Percentiles rank a stretch among this genome's conserved stretches.
phyloP scores from a whole-genome alignment of 73 alveolate genomes.

The Loxodes magnus region DNA sequence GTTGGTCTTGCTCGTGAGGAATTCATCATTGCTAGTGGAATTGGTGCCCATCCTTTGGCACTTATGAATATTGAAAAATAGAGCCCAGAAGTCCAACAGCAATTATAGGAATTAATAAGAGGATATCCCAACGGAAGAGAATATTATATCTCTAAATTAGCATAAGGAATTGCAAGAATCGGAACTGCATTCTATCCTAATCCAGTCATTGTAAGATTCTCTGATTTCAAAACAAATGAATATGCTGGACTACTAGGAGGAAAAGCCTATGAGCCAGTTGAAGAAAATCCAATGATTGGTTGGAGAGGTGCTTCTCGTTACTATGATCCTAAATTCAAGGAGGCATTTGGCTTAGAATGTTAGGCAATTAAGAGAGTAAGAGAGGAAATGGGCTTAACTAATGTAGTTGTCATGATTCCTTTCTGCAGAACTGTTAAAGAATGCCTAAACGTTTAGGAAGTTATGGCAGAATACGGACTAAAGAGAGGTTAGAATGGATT shows the following conservation, averaged over 20 bases:
- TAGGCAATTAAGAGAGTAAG: background rate
- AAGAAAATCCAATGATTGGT: constrained; percentile 27
- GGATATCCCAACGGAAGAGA: background rate
- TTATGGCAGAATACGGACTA: no score
- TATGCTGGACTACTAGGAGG: background rate
- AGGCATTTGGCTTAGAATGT: background rate
- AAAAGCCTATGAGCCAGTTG: constrained; percentile 12
- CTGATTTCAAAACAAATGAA: constrained; percentile 1
- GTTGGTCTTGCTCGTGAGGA: background rate
- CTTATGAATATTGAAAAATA: background rate
- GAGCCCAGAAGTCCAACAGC: background rate
- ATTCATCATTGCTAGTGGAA: no score
- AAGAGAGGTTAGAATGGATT: no score
- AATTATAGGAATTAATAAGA: background rate
- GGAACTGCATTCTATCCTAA: constrained; percentile 24
- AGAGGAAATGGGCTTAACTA: background rate
- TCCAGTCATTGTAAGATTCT: constrained; percentile 12
- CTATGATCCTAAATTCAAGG: constrained; percentile 23
- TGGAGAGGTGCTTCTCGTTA: constrained; percentile 17
- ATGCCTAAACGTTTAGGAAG: no score
- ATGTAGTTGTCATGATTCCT: constrained; percentile 1
- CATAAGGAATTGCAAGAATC: constrained; percentile 22
- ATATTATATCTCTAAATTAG: background rate
- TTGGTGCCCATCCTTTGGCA: no score
- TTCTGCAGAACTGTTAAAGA: constrained; percentile 2